A percentile compares a stretch with the other conserved stretches of the same genome.
phyloP scores from a whole-genome alignment of 2,329 filamentous ascomycete species.

The Arthrocladium fulminans region DNA sequence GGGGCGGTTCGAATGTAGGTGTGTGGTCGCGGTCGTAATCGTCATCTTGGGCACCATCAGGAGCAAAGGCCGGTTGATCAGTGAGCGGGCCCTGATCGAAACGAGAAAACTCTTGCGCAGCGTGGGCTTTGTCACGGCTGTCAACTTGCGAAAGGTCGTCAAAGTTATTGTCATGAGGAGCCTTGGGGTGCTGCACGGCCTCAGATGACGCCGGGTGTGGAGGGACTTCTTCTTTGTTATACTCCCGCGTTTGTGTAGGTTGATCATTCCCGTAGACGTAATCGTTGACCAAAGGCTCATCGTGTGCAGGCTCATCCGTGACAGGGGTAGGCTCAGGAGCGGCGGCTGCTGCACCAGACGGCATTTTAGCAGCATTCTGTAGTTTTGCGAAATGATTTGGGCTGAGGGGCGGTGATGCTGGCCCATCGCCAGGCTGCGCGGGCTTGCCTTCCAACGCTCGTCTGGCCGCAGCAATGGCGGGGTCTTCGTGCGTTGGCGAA shows the following conservation, averaged over 20 bases:
- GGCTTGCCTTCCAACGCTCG: slow-evolving; percentile 23
- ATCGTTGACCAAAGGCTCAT: neutral
- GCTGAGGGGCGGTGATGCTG: slow-evolving; percentile 19
- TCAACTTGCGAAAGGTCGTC: slow-evolving; percentile 53
- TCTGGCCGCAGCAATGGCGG: slow-evolving; percentile 21
- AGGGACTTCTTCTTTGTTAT: neutral
- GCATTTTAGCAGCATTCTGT: slow-evolving; percentile 20
- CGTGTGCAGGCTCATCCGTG: slow-evolving; percentile 28
- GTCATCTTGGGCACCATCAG: slow-evolving; percentile 41
- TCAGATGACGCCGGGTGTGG: neutral
- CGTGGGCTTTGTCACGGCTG: slow-evolving; percentile 39
- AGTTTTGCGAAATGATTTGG: slow-evolving; percentile 18
- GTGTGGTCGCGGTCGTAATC: slow-evolving; percentile 7
- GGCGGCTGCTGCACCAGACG: slow-evolving; percentile 17
- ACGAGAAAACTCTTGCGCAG: slow-evolving; percentile 45
- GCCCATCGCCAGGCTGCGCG: slow-evolving; percentile 12
- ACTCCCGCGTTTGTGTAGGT: neutral
- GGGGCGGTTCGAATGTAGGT: slow-evolving; percentile 11
- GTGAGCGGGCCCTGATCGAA: slow-evolving; percentile 85
- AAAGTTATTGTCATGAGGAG: slow-evolving; percentile 44
- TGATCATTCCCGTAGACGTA: neutral
- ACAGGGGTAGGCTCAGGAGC: slow-evolving; percentile 19
- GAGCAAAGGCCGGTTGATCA: slow-evolving; percentile 78
- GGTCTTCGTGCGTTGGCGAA: slow-evolving; percentile 12
- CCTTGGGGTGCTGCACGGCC: slow-evolving; percentile 26